Base-by-base conservation (phyloP, 495 filamentous ascomycete genomes). In the Podospora pseudopauciseta region DNA sequence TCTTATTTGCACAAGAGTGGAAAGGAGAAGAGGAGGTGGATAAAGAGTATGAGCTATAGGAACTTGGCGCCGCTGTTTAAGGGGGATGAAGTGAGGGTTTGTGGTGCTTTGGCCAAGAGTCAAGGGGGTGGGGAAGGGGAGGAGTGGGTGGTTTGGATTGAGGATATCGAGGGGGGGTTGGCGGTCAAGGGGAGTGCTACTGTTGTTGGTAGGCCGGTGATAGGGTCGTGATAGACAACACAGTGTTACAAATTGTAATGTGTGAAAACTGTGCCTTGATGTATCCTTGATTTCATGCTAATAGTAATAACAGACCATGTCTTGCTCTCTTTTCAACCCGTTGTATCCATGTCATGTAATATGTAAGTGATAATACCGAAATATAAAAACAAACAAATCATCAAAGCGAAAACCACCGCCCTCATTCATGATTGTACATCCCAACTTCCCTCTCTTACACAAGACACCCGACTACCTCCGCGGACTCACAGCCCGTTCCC, bases 31-130 rank as follows among this genome's bases (percentile, higher is more conserved):
- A 54, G 64, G 74, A 58, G 63, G 15, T 55, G 61, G 19, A 77
- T 91, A 27, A 77, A 73, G 66, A 75, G 74, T 0, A 83, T 98
- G 56, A 84, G 91, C 55, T 98, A 97, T 74, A 86, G 84, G 32
- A 96, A 97, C 74, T 69, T 96, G n/a, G 86, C 90, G 19, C 92
- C 94, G 57, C 78, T 98, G 18, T 94, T 90, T 79, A 89, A 86
- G 2, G 85, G 86, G 26, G 90, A 96, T 75, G 74, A 84, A 56
- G 74, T 91, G 75, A 80, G 69, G 11, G 76, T 93, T 15, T 92
- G 90, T 70, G 77, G 85, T 2, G 84, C 80, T 65, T 70, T 69
- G 34, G 69, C 63, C 9, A 71, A 70, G 26, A 63, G 68, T 34
- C 16, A 44, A 49, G 53, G 66, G 56, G 60, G 69, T 32, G 56